Conservation (phyloP, 1,139 yeast genomes). For the Magnusiomyces magnusii region DNA sequence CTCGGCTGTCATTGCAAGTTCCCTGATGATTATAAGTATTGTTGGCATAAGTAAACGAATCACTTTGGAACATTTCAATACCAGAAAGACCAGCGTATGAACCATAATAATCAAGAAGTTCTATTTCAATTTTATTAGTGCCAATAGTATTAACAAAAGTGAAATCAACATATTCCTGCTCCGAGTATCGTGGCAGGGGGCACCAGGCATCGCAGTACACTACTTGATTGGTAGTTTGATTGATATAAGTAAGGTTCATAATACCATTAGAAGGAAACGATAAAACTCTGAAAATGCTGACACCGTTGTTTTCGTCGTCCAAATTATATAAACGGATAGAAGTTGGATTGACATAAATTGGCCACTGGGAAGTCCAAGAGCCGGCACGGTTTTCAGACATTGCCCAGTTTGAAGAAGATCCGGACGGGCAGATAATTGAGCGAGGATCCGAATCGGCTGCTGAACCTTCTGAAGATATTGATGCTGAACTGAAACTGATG, state of each 20-base stretch:
- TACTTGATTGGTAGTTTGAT: constrained; percentile 49
- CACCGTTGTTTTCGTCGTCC: constrained; percentile 43
- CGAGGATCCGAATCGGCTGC: constrained; percentile 35
- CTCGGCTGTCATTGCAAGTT: constrained; percentile 17
- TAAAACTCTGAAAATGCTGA: constrained; percentile 60
- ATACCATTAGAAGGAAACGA: constrained; percentile 81
- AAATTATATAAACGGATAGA: constrained; percentile 62
- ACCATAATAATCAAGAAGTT: constrained; percentile 66
- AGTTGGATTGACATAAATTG: constrained; percentile 56
- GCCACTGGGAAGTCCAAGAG: constrained; percentile 59
- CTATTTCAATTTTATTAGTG: constrained; percentile 57
- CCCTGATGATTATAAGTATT: constrained; percentile 61
- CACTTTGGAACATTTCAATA: constrained; percentile 60
- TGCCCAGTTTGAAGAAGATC: constrained; percentile 45
- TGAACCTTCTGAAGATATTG: constrained; percentile 47
- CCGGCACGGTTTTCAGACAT: constrained; percentile 47
- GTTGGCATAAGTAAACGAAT: constrained; percentile 62
- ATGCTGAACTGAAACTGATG: constrained; percentile 57
- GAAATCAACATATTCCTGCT: constrained; percentile 63
- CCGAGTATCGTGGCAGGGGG: constrained; percentile 46
- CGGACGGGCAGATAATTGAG: constrained; percentile 53
- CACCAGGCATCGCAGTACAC: constrained; percentile 78
- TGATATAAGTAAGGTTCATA: constrained; percentile 82
- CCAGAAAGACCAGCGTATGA: constrained; percentile 61
- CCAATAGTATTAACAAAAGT: constrained; percentile 63